A percentile compares a stretch with the other conserved stretches of the same genome.
These are phyloP conservation scores for Thelonectria discophora DNA, from an alignment of 2,329 filamentous ascomycete genomes.

Conservation along the genomic window DNA sequence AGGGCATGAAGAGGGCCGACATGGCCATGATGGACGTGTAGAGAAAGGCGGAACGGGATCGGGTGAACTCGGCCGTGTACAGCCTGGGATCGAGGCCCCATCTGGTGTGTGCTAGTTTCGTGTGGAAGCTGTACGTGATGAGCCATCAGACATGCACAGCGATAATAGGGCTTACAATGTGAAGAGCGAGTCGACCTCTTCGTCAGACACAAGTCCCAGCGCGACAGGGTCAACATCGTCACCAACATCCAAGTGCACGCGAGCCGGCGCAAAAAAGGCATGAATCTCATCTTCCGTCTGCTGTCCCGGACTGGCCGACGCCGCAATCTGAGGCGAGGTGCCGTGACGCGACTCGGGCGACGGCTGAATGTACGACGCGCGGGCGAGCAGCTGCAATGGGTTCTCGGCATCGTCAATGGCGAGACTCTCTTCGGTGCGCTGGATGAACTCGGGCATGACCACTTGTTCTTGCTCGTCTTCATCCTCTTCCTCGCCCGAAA, in stretches of 20 bases:
- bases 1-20: constrained; percentile 72
- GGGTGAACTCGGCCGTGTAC: constrained; percentile 72
- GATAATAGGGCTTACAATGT: constrained; percentile 61
- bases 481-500: constrained; percentile 45
- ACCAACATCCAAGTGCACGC: constrained; percentile 69
- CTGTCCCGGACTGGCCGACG: constrained; percentile 27
- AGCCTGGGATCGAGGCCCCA: constrained; percentile 77
- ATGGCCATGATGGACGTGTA: constrained; percentile 76
- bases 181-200: constrained; percentile 72
- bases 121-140: constrained; percentile 65
- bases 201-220: constrained; percentile 72
- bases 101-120: constrained; percentile 75
- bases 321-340: constrained; percentile 38
- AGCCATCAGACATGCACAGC: not conserved
- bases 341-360: constrained; percentile 51
- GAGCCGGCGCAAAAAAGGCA: constrained; percentile 72
- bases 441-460: constrained; percentile 41
- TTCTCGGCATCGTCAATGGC: constrained; percentile 79
- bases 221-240: constrained; percentile 73
- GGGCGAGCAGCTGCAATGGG: constrained; percentile 75
- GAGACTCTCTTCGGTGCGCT: constrained; percentile 59
- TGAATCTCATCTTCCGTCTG: constrained; percentile 59
- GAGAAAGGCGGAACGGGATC: constrained; percentile 73
- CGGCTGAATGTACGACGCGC: constrained; percentile 74
- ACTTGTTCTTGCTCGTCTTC: constrained; percentile 40